These are phyloP conservation scores for Setaria viridis DNA, from an alignment of 202 grass and related monocot species.

Conservation along the genomic window DNA sequence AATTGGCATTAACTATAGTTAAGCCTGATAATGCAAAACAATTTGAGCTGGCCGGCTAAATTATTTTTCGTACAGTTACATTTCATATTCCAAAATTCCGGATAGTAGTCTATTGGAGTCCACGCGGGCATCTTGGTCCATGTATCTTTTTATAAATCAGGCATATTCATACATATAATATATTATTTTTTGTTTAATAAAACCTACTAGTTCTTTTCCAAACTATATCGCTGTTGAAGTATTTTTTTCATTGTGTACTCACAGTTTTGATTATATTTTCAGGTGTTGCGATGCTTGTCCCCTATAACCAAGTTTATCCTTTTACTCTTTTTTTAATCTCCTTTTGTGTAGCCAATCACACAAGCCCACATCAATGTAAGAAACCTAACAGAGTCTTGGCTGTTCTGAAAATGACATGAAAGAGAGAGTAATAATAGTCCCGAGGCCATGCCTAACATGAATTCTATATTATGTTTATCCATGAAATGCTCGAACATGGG, in stretches of 20 bases:
- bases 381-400: too few species aligned
- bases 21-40: neutral
- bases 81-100: neutral
- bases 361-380: conserved; percentile 1
- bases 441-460: neutral
- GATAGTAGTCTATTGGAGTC: conserved; percentile 22
- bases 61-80: neutral
- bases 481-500: too few species aligned
- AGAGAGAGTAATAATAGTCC: neutral
- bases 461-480: too few species aligned
- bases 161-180: too few species aligned
- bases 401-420: neutral
- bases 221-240: too few species aligned
- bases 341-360: conserved; percentile 3
- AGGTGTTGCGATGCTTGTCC: neutral
- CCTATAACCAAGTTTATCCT: too few species aligned
- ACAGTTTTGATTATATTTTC: neutral
- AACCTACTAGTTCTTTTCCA: too few species aligned
- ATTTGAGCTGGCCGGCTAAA: neutral
- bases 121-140: neutral
- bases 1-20: neutral
- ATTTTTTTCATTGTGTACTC: too few species aligned
- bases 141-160: neutral
- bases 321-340: neutral
- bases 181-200: too few species aligned